Conservation (phyloP, 2,329 filamentous ascomycete genomes). For the Phaeosphaeria sp. region DNA sequence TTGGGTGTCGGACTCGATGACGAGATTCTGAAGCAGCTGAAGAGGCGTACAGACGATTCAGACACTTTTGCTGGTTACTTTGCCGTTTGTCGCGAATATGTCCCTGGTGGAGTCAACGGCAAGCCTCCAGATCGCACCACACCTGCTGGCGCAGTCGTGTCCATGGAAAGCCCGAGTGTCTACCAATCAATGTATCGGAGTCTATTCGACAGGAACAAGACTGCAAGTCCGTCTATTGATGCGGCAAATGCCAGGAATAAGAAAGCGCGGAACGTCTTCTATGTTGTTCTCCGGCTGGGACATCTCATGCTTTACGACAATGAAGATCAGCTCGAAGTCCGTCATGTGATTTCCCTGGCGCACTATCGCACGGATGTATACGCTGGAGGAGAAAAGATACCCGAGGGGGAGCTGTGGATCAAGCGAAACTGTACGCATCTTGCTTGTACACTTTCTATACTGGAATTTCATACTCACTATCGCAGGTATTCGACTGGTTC, state of each 20-base stretch:
- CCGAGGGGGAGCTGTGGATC: constrained; percentile 93
- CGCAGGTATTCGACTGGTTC: constrained; percentile 70
- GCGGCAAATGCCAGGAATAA: constrained; percentile 60
- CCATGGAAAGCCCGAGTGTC: constrained; percentile 85
- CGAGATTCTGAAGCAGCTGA: constrained; percentile 31
- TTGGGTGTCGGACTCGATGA: constrained; percentile 29
- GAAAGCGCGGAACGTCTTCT: constrained; percentile 86
- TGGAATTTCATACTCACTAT: constrained; percentile 10
- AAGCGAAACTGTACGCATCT: constrained; percentile 75
- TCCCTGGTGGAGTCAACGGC: constrained; percentile 87
- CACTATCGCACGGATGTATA: constrained; percentile 87
- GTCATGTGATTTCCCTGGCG: constrained; percentile 91
- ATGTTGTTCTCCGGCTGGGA: constrained; percentile 86
- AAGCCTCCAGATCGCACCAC: constrained; percentile 88
- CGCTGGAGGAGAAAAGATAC: constrained; percentile 76
- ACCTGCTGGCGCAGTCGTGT: constrained; percentile 78
- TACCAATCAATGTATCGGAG: constrained; percentile 98
- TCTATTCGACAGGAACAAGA: constrained; percentile 80
- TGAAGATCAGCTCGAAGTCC: constrained; percentile 90
- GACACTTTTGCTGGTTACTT: constrained; percentile 92
- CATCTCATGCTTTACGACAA: constrained; percentile 98
- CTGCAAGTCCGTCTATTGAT: constrained; percentile 63
- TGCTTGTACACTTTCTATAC: background rate
- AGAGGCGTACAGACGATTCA: constrained; percentile 61
- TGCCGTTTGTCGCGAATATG: constrained; percentile 92